Base-by-base conservation (phyloP, 1,284 basidiomycete species). In the Coniferiporia weirii region DNA sequence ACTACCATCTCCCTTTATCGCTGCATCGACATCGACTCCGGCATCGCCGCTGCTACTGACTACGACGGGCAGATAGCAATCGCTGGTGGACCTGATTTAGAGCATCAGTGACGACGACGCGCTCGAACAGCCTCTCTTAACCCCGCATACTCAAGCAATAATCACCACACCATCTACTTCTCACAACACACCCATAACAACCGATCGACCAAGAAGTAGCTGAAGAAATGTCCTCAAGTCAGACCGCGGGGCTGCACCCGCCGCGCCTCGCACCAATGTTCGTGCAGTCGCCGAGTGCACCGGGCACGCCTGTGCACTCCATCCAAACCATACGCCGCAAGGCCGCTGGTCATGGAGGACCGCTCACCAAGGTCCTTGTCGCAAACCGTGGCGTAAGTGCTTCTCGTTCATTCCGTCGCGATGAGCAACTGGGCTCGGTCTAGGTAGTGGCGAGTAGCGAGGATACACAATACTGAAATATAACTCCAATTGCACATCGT, bases 271-370 rank as follows among this genome's bases (percentile, higher is more conserved):
- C 87, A 10, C 73, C 82, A 64, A 86, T 85, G 60, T 90, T 90
- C 66, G 79, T 82, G 58, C 76, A 73, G 59, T 81, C 87, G 50
- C 89, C 90, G 64, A 89, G 86, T 69, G 82, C 80, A 9, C 88
- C 89, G 0, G 81, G 89, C 64, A 92, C 89, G 0, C 89, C 90
- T 3, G 88, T 92, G 60, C 87, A 87, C 72, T 95, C 89, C 64
- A 95, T 97, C 69, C 85, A 93, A 72, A 89, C 90, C 43, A 90
- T 97, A 81, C 84, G 94, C 66, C 85, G 93, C 69, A 95, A 93
- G 78, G 84, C 91, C 54, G 94, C 94, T 4, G 94, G 94, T 40
- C 92, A 95, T 72, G 82, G 85, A 63, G 93, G 94, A 9, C 93
- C 92, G 4, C 78, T 96, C 66, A 95, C 93, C 60, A 95, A 95